Evolutionary conservation across 1,139 yeast genomes (phyloP).

Genomic region (Geotrichum phurueaensis): DNA sequence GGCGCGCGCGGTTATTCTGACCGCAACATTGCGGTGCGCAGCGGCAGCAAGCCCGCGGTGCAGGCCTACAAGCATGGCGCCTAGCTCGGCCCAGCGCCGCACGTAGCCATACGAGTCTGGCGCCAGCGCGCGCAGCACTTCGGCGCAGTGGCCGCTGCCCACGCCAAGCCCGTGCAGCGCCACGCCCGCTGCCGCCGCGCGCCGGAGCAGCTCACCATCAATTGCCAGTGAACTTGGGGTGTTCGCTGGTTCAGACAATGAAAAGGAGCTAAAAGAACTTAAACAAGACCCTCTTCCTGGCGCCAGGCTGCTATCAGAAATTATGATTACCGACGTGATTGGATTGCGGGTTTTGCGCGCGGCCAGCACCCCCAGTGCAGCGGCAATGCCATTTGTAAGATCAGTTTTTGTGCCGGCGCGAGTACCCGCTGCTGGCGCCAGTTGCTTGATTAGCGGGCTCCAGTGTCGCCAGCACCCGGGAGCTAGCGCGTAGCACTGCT

Average conservation of each 20-base stretch:
- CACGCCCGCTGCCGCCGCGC: not conserved
- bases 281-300: not conserved
- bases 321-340: slow-evolving; percentile 12
- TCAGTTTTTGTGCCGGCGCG: slow-evolving; percentile 1
- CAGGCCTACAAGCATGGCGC: not conserved
- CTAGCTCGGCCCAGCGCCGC: slow-evolving; percentile 3
- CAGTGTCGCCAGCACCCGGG: slow-evolving; percentile 16
- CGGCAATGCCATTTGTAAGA: not conserved
- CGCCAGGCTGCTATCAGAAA: slow-evolving; percentile 12
- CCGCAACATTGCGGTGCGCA: not conserved
- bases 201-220: not conserved
- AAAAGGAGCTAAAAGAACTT: not conserved
- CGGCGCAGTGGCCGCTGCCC: not conserved
- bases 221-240: not conserved
- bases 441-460: slow-evolving; percentile 7
- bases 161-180: slow-evolving; percentile 7
- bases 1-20: not conserved
- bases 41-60: not conserved
- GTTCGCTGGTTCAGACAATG: not conserved
- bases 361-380: not conserved
- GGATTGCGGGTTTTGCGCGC: slow-evolving; percentile 14
- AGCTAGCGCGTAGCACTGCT: slow-evolving; percentile 5
- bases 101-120: slow-evolving; percentile 2
- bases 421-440: slow-evolving; percentile 14
- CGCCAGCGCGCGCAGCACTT: not conserved